Evolutionary conservation across 768 basidiomycete species (phyloP), one percentile per base, ranked within the genome.

Genomic region (Hygrocybe punicea): DNA sequence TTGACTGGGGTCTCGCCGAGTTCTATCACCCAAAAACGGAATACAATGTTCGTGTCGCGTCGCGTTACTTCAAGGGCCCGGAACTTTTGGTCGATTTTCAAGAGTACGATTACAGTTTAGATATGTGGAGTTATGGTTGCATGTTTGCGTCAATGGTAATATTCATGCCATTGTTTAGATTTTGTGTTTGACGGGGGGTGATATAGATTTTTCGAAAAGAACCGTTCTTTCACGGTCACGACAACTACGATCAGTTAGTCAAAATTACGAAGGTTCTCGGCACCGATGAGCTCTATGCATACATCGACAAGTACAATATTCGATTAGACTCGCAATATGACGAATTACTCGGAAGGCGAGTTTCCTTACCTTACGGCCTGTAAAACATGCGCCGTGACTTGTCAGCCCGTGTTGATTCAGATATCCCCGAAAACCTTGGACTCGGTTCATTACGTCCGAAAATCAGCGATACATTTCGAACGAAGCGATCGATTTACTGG

Each of bases 91-190:
- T 98, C 58, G 95, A 98, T 72, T 98, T 97, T 78, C 96, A 97
- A 71, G 93, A 97, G 70, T 98, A 98, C 63, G 96, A 98, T 71
- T 97, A 97, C 70, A 92, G 90, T 72, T 75, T 98, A 64, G 95
- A 98, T 71, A 93, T 98, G 92, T 98, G 96, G 96, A 94, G 92
- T 75, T 87, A 91, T 67, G 96, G 96, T 16, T 98, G 96, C 70
- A 98, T 96, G 93, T 97, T 96, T 72, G 96, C 96, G 8, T 93
- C 91, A 16, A 98, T 98, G 96, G 95, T 96, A 68, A 63, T 81
- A 54, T 52, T 29, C 48, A 45, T 36, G 17, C 8, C 49, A 29
- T 58, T 55, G 46, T 21, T 44, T 29, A 16, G 5, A 34, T 36
- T 59, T 42, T 53, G 23, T 52, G 37, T 61, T 53, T 51, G 24